Percentiles rank a stretch among this genome's conserved stretches.
phyloP scores from a whole-genome alignment of 208 protist species.

The Trypanosoma lewisi region DNA sequence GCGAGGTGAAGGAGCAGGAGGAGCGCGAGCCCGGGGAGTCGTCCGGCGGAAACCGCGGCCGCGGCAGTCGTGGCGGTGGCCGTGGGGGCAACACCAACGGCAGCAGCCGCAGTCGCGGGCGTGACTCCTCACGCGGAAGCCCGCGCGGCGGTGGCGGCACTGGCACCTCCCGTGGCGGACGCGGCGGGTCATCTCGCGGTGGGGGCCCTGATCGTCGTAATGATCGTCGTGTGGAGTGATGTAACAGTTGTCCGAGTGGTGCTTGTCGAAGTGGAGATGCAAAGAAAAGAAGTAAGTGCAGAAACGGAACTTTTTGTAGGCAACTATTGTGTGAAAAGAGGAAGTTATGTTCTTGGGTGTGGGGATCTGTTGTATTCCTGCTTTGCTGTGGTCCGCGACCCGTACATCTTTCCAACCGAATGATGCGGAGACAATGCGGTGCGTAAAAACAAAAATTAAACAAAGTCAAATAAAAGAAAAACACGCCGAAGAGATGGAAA shows the following conservation, averaged over 20 bases:
- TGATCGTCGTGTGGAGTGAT: conserved; percentile 5
- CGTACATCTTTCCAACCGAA: neutral
- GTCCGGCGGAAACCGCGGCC: conserved; percentile 19
- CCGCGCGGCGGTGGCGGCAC: too few species aligned
- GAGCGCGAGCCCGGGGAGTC: conserved; percentile 16
- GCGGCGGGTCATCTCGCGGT: conserved; percentile 33
- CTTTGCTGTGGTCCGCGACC: neutral
- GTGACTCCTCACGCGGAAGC: too few species aligned
- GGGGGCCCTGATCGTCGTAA: conserved; percentile 13
- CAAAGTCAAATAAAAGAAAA: too few species aligned
- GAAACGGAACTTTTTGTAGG: neutral
- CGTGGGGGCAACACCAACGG: conserved; percentile 38
- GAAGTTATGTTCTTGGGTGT: neutral
- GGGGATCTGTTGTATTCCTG: neutral
- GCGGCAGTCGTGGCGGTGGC: conserved; percentile 26
- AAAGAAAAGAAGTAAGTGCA: neutral
- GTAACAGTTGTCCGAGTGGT: neutral
- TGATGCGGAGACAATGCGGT: neutral
- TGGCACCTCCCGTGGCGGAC: conserved; percentile 11
- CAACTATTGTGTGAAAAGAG: neutral
- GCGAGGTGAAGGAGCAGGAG: conserved; percentile 88
- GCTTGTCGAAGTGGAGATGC: neutral
- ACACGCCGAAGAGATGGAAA: neutral
- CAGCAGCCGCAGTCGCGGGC: too few species aligned
- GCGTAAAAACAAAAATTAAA: too few species aligned